Base-by-base conservation (phyloP, 1,284 basidiomycete species). In the Cryptococcus amylolentus region DNA sequence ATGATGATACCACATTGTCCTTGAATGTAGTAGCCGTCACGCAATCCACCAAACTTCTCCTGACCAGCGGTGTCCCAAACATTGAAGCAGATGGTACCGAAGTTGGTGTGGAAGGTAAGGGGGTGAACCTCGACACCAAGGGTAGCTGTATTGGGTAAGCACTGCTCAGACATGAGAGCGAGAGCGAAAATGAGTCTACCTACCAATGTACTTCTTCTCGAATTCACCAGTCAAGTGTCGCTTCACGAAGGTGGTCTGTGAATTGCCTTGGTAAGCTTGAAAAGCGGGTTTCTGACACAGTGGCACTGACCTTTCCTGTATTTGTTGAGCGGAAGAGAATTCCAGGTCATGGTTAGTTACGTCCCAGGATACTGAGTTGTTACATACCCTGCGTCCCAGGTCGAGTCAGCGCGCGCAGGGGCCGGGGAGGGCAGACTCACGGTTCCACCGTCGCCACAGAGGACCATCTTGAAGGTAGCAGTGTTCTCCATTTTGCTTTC, bases 1-100 rank as follows among this genome's bases (percentile, higher is more conserved):
- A 99, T 98, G 86, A 98, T 98, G 83, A 98, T 98, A 76, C 96
- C 96, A 75, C 94, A 98, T 80, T 98, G 94, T 69, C 96, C 96
- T 80, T 96, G 93, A 77, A 97, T 96, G 81, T 97, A 97, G 81
- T 96, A 96, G 53, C 93, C 93, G 80, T 96, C 93, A 68, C 94
- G 90, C 63, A 97, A 88, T 75, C 93, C 93, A 82, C 94, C 93
- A 68, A 99, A 99, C 83, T 98, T 98, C 81, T 98, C 96, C 82
- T 99, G 96, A 52, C 96, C 96, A 55, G 96, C 96, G 44, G 96
- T 99, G 80, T 99, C 96, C 96, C 96, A 99, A 55, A 98, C 95
- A 79, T 98, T 98, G 86, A 99, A 99, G 83, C 89, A 90, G 82
- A 99, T 94, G 57, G 88, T 92, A 71, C 96, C 96, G 73, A 90